Evolutionary conservation across 495 filamentous ascomycete genomes (phyloP).

Genomic region (Pyrenula massariospora): DNA sequence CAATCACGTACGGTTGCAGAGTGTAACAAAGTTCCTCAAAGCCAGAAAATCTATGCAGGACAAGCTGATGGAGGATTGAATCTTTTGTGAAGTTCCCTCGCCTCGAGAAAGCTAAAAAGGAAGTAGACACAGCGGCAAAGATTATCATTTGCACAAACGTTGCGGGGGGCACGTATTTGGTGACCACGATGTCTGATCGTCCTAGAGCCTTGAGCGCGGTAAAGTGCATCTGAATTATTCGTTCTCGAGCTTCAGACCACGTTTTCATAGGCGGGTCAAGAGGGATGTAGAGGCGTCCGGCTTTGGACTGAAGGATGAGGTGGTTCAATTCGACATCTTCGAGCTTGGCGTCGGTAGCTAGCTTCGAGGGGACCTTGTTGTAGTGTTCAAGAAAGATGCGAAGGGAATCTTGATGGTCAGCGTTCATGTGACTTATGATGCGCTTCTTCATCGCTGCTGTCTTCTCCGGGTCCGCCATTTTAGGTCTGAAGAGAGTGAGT

Average conservation of each 20-base stretch:
- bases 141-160: slow-evolving; percentile 23
- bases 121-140: slow-evolving; percentile 32
- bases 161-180: slow-evolving; percentile 37
- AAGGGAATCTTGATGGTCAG: slow-evolving; percentile 57
- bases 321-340: slow-evolving; percentile 45
- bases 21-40: slow-evolving; percentile 39
- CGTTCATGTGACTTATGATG: slow-evolving; percentile 73
- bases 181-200: slow-evolving; percentile 43
- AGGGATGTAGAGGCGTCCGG: slow-evolving; percentile 41
- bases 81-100: slow-evolving; percentile 44
- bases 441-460: slow-evolving; percentile 38
- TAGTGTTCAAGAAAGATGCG: slow-evolving; percentile 55
- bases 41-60: slow-evolving; percentile 28
- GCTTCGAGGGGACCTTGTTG: slow-evolving; percentile 30
- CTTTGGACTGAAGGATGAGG: slow-evolving; percentile 38
- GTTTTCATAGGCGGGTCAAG: slow-evolving; percentile 50
- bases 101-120: slow-evolving; percentile 29
- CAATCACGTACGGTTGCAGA: slow-evolving; percentile 33
- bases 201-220: slow-evolving; percentile 41
- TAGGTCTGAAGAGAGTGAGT: no score
- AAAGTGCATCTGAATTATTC: slow-evolving; percentile 57
- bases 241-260: slow-evolving; percentile 47
- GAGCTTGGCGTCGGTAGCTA: slow-evolving; percentile 39
- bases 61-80: slow-evolving; percentile 35
- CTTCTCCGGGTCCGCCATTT: not conserved